Evolutionary conservation across 148 eudicot species (phyloP), one percentile per base, ranked within the genome.

Genomic region (Rhododendron ovatum): DNA sequence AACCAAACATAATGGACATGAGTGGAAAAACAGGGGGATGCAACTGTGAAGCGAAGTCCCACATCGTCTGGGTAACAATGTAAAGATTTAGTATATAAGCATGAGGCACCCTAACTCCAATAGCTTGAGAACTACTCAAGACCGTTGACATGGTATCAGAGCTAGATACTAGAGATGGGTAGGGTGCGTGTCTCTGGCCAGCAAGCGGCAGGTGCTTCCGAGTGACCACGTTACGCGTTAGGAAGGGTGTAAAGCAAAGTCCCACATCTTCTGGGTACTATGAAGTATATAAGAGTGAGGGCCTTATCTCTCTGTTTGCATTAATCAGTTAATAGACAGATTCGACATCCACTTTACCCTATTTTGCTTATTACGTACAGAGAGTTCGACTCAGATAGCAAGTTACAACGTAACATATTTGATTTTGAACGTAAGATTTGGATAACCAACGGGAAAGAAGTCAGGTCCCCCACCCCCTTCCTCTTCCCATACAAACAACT

Each of bases 1-100:
- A 67, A 67, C 5, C 74, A 67, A 67, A 15, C 76, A 13, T 15
- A 85, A 87, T 59, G 81, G 75, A 87, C 43, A 30, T 50, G 18
- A 53, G 22, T 39, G 26, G 65, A 37, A 67, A 83, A 59, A 69
- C 33, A 53, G 65, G 65, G 55, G 59, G 61, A 55, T 7, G 11
- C 61, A 55, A 55, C 61, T 18, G 17, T 15, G 22, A 55, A 55
- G 61, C 17, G 59, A 55, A 55, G 22, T 55, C 61, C 22, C 61
- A 15, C 61, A 55, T 55, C 61, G 15, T 55, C 22, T 55, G 22
- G 22, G 24, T 55, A 55, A 20, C 61, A 55, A 55, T 55, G 61
- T 55, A 55, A 53, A 47, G 2, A 13, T 53, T 3, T 13, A 51
- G 57, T 53, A 53, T 15, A 13, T 53, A 18, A 55, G 61, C 0